A percentile compares a stretch with the other conserved stretches of the same genome.
These are phyloP conservation scores for Begonia peltatifolia DNA, from an alignment of 306 rosid species.

Conservation along the genomic window DNA sequence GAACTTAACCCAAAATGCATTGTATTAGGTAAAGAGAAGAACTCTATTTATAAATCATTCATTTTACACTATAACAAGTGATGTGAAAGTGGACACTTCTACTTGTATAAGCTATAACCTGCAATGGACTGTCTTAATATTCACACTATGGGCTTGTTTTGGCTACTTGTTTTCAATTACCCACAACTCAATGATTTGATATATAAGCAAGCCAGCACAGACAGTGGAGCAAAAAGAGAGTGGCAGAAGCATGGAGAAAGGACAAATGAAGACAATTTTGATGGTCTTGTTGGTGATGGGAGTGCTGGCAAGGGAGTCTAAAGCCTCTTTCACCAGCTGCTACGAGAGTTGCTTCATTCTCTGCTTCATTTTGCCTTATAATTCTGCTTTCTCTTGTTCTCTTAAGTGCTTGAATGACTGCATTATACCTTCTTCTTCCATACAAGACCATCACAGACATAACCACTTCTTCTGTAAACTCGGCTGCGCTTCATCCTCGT, in stretches of 20 bases:
- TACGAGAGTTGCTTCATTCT: conserved; percentile 23
- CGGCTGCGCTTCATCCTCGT: conserved; percentile 25
- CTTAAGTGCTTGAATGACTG: conserved; percentile 25
- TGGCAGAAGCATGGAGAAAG: background rate
- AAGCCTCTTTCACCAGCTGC: conserved; percentile 21
- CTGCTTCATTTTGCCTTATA: conserved; percentile 20
- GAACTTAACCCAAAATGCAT: too few relatives aligned
- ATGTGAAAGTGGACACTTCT: too few relatives aligned
- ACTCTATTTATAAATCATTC: too few relatives aligned
- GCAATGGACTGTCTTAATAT: too few relatives aligned
- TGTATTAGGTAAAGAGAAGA: too few relatives aligned
- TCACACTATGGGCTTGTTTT: too few relatives aligned
- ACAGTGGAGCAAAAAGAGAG: too few relatives aligned
- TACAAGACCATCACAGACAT: background rate
- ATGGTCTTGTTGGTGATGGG: conserved; percentile 6
- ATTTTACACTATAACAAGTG: too few relatives aligned
- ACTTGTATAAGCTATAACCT: too few relatives aligned
- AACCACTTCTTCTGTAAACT: conserved; percentile 22
- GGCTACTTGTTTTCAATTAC: too few relatives aligned
- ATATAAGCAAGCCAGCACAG: too few relatives aligned
- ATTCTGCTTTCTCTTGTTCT: conserved; percentile 17
- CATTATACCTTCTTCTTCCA: conserved; percentile 7
- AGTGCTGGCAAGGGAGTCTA: conserved; percentile 5
- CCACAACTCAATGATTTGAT: too few relatives aligned
- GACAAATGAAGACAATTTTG: background rate